A percentile compares a stretch with the other conserved stretches of the same genome.
Evolutionary conservation across 768 basidiomycete species (phyloP).

Genomic region (Trametes sanguinea): DNA sequence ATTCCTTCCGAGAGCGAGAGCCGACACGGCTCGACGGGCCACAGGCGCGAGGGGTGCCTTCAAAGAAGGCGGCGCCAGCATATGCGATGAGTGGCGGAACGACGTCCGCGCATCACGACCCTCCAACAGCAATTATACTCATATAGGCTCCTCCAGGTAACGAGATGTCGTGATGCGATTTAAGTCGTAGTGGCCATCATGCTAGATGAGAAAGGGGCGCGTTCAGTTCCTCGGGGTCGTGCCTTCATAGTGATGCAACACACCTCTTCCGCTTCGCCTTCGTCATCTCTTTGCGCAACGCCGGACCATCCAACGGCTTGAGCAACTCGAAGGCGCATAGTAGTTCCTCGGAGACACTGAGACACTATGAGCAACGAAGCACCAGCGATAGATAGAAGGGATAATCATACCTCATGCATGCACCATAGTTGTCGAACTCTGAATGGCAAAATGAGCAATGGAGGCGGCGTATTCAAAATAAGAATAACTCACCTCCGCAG

Average conservation of each 20-base stretch:
- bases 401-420: slow-evolving; percentile 80
- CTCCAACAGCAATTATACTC: slow-evolving; percentile 26
- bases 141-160: slow-evolving; percentile 21
- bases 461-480: slow-evolving; percentile 8
- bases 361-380: not conserved
- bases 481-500: slow-evolving; percentile 75
- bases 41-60: slow-evolving; percentile 9
- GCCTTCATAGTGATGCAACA: slow-evolving; percentile 22
- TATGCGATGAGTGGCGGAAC: slow-evolving; percentile 2
- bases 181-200: slow-evolving; percentile 36
- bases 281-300: slow-evolving; percentile 96
- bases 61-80: slow-evolving; percentile 1
- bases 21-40: slow-evolving; percentile 1
- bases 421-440: slow-evolving; percentile 96
- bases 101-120: slow-evolving; percentile 5
- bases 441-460: slow-evolving; percentile 10
- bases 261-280: slow-evolving; percentile 98
- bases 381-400: not conserved
- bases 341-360: slow-evolving; percentile 92
- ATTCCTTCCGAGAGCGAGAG: slow-evolving; percentile 6
- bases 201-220: slow-evolving; percentile 15
- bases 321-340: slow-evolving; percentile 97
- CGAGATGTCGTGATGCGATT: slow-evolving; percentile 16
- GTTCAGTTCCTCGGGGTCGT: not conserved
- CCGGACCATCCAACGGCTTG: slow-evolving; percentile 93